Evolutionary conservation across 202 grass and related monocot species (phyloP).

Genomic region (Carex sylvatica): DNA sequence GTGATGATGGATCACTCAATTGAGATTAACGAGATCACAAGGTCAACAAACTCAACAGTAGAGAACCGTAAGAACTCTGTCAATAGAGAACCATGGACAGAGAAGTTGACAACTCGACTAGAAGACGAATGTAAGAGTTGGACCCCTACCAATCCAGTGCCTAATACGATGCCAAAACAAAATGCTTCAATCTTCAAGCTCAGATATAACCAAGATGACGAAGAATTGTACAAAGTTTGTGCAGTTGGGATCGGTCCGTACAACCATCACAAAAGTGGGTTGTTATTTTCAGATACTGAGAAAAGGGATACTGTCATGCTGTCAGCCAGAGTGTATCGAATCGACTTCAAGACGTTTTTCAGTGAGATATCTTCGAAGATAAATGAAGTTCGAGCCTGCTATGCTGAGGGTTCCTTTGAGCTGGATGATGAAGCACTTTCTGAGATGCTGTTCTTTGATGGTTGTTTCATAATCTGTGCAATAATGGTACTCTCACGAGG

Average conservation of each 20-base stretch:
- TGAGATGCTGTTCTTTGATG: neutral
- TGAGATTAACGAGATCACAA: no score
- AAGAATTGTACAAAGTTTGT: neutral
- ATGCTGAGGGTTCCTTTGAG: neutral
- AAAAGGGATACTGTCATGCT: neutral
- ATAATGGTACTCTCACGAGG: neutral
- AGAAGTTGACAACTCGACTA: no score
- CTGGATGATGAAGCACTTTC: neutral
- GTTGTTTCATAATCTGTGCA: neutral
- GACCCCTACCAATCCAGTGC: no score
- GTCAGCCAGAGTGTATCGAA: neutral
- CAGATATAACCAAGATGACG: neutral
- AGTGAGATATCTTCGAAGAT: neutral
- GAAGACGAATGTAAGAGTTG: no score
- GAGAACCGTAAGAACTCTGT: no score
- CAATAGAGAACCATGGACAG: no score
- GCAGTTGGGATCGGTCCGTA: neutral
- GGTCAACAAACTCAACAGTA: no score
- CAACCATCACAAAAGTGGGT: neutral
- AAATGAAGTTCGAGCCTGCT: neutral
- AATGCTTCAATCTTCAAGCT: neutral
- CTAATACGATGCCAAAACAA: no score
- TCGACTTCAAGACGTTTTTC: neutral
- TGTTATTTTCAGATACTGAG: neutral
- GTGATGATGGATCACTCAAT: no score